Conservation (phyloP, 306 rosid genomes). For the Vicia villosa region DNA sequence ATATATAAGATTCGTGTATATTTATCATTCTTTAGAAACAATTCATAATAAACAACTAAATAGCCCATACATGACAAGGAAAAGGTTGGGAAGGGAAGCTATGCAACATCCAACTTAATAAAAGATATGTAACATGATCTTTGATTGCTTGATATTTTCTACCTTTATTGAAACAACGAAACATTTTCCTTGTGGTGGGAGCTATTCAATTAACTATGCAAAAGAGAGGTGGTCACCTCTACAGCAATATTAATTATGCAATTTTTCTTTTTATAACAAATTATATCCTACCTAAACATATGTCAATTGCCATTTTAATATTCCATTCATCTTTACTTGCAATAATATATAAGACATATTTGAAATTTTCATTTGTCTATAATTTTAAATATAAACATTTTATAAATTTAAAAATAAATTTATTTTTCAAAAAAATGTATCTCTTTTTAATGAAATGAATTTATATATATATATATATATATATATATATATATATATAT, state of each 20-base stretch:
- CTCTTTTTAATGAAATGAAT: too few relatives aligned
- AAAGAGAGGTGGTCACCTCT: constrained; percentile 41
- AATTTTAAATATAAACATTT: too few relatives aligned
- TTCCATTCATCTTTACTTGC: too few relatives aligned
- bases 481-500: too few relatives aligned
- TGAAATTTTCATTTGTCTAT: too few relatives aligned
- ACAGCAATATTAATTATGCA: constrained; percentile 31
- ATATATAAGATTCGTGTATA: not conserved
- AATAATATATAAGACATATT: too few relatives aligned
- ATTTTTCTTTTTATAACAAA: too few relatives aligned
- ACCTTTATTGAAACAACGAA: constrained; percentile 27
- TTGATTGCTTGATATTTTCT: not conserved
- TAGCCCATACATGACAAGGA: constrained; percentile 40
- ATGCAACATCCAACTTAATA: constrained; percentile 34
- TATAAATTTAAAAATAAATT: too few relatives aligned
- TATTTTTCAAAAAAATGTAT: too few relatives aligned
- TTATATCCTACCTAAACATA: constrained; percentile 11
- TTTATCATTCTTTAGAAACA: constrained; percentile 12
- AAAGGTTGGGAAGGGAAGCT: constrained; percentile 36
- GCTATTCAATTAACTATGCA: constrained; percentile 43
- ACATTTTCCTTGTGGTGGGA: constrained; percentile 27
- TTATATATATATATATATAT: too few relatives aligned
- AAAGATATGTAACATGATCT: constrained; percentile 30
- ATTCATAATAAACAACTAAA: constrained; percentile 33
- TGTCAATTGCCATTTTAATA: constrained; percentile 12